Percentiles rank a stretch among this genome's conserved stretches.
phyloP scores from a whole-genome alignment of 176 grass and related monocot species.

The Paspalum vaginatum region DNA sequence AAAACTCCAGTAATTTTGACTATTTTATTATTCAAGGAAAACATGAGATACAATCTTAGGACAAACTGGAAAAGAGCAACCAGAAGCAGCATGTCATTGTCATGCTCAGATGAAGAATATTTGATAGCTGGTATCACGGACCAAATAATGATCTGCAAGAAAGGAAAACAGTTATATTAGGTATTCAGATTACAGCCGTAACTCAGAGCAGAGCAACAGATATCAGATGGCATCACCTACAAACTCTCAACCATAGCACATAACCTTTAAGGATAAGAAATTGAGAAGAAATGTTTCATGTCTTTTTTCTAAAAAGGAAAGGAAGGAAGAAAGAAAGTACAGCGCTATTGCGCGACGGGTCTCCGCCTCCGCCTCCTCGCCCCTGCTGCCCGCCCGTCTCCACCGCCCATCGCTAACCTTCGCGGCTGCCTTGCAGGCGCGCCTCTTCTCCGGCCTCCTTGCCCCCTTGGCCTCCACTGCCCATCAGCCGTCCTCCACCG shows the following conservation, averaged over 20 bases:
- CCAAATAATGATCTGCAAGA: constrained; percentile 88
- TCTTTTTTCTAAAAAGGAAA: neutral
- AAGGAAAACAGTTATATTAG: constrained; percentile 27
- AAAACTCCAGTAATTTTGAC: constrained; percentile 76
- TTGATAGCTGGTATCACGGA: constrained; percentile 75
- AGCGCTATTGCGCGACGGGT: too few relatives aligned
- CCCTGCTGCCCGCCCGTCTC: too few relatives aligned
- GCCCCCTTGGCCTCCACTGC: too few relatives aligned
- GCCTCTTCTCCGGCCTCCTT: too few relatives aligned
- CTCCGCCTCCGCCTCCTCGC: too few relatives aligned
- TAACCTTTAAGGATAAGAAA: neutral
- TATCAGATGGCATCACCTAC: constrained; percentile 8
- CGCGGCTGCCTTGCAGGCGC: too few relatives aligned
- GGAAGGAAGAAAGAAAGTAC: too few relatives aligned
- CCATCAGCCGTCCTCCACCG: too few relatives aligned
- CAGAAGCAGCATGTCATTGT: constrained; percentile 73
- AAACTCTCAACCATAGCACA: neutral
- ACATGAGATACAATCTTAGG: constrained; percentile 89
- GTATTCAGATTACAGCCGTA: constrained; percentile 34
- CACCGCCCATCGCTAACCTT: too few relatives aligned
- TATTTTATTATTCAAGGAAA: constrained; percentile 80
- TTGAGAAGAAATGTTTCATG: constrained; percentile 21
- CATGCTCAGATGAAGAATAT: constrained; percentile 72
- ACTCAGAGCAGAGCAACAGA: neutral
- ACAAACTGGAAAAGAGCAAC: constrained; percentile 78